Base-by-base conservation (phyloP, 2,329 filamentous ascomycete genomes). In the Chaetomium globosum region DNA sequence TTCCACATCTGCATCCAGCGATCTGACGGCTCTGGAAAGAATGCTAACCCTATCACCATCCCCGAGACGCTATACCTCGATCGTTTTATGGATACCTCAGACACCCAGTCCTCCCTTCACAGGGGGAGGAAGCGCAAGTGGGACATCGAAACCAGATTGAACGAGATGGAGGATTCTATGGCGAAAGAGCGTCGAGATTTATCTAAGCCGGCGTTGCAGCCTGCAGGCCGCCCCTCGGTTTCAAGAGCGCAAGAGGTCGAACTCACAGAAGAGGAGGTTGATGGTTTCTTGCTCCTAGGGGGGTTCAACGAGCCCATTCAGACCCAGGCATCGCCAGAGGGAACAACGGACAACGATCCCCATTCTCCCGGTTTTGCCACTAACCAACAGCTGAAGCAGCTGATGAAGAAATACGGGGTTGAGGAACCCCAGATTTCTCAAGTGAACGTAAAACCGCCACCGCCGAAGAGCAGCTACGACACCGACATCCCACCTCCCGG, bases 1-100 rank as follows among this genome's bases (percentile, higher is more conserved):
- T 80, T 98, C 21, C 93, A 97, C 72, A 87, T 99, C 53, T 90
- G 93, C 69, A 91, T 99, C 36, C 92, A 96, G 74, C 88, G 95
- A 5, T 89, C 91, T 4, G 88, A 89, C 65, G 88, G 92, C 69
- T 83, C 84, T 7, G 83, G 83, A 52, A 96, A 96, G 74, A 92
- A 93, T 31, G 87, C 87, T 61, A 88, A 93, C 67, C 87, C 91
- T 12, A 85, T 99, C 13, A 83, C 87, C 23, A 86, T 99, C n/a
- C 88, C 89, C 4, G 89, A 95, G 69, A 88, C 84, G 1, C 83
- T 99, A 13, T 96, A 91, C 74, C 82, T 99, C 61, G 95, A 98
- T 77, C 86, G 93, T 31, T 99, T 96, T 76, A 89, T 93, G 83
- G 88, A 92, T 67, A 85, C 86, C 4, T 84, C 85, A 8, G 80